Base-by-base conservation (phyloP, 495 filamentous ascomycete species). In the Tuber umbilicatum region DNA sequence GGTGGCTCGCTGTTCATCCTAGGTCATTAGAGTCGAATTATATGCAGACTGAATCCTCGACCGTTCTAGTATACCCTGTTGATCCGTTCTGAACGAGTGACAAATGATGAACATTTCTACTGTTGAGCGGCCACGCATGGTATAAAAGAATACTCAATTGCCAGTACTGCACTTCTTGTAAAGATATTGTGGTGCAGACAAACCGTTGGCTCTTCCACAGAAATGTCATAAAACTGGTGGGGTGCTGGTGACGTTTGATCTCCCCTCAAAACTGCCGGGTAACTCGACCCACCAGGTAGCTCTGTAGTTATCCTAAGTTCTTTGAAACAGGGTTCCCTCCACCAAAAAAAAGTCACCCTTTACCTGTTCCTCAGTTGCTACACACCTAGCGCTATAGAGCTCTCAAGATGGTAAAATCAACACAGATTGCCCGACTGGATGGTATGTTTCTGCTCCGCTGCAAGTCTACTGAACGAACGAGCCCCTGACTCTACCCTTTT, bases 341-440 rank as follows among this genome's bases (percentile, higher is more conserved):
- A 64, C 55, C 27, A 64, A 35, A 45, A 45, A 45, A 60, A 31
- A 35, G 14, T 35, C 55, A 64, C 7, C 55, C 27, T 64, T 35
- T 64, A 55, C 47, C 47, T 64, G 55, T 27, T 64, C 55, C 55
- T 35, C 14, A 35, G 55, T 35, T 35, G 55, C 55, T 64, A 1
- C 27, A 35, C 55, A 64, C 19, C 55, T 35, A 17, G 27, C 55
- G 14, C 55, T 68, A 27, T 47, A 78, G 55, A 78, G 69, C 77
- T 78, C 69, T 69, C 84, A 88, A 81, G 43, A 97, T 97, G 95
- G 94, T 98, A 78, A 91, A 90, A 84, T 96, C 94, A 83, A 99
- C 95, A 64, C 92, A 96, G 83, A 97, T 99, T 80, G 90, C 92
- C 70, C 88, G 95, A 83, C 87, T 99, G 72, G 95, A 99, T 85